A percentile compares a stretch with the other conserved stretches of the same genome.
Evolutionary conservation across 331 rosid genomes (phyloP).

Genomic region (Pyracantha coccinea): DNA sequence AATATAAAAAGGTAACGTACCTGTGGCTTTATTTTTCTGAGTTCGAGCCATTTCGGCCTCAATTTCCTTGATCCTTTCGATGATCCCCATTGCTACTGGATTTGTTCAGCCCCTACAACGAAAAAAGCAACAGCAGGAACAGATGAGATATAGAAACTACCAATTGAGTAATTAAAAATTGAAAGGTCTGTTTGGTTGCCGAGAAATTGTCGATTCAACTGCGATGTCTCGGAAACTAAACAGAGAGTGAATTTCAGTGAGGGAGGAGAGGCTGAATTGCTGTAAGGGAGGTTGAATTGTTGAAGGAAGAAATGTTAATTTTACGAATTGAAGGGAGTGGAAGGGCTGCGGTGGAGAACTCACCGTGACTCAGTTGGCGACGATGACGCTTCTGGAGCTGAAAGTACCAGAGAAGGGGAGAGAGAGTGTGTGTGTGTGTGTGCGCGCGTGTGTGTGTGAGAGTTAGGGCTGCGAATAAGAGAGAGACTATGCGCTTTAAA

Average conservation of each 20-base stretch:
- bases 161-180: background rate
- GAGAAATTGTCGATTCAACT: background rate
- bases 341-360: background rate
- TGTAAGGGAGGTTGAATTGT: background rate
- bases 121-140: background rate
- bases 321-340: background rate
- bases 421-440: too few species aligned
- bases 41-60: conserved; percentile 99
- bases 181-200: background rate
- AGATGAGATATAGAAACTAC: background rate
- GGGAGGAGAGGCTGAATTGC: background rate
- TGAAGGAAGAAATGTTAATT: background rate
- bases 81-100: conserved; percentile 67
- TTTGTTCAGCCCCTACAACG: conserved; percentile 20
- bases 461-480: conserved; percentile 17
- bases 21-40: conserved; percentile 98
- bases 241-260: background rate
- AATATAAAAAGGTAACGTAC: conserved; percentile 7
- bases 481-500: background rate
- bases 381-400: conserved; percentile 9
- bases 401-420: background rate
- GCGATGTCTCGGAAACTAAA: background rate
- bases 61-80: conserved; percentile 91
- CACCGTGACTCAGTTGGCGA: conserved; percentile 17
- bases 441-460: too few species aligned